These are phyloP conservation scores for Gloeophyllum trabeum DNA, from an alignment of 768 basidiomycete species.

Conservation along the genomic window DNA sequence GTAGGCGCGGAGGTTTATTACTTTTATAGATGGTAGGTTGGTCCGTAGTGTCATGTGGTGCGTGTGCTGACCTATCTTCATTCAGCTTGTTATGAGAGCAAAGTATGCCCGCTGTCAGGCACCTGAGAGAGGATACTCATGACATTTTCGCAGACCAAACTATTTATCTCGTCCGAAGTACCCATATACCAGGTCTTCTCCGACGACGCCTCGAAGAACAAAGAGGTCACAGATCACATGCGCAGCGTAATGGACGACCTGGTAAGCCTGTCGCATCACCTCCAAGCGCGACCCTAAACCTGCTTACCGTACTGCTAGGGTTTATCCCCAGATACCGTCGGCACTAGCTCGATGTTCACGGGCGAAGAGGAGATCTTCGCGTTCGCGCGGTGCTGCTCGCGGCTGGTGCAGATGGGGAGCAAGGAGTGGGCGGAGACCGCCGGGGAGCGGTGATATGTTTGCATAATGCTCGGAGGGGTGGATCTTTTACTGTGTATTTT, in stretches of 20 bases:
- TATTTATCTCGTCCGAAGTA: slow-evolving; percentile 88
- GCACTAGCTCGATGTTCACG: slow-evolving; percentile 81
- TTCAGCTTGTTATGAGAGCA: slow-evolving; percentile 85
- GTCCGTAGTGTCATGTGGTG: neutral
- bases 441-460: slow-evolving; percentile 11
- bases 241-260: slow-evolving; percentile 91
- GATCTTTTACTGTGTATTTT: neutral
- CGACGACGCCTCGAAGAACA: slow-evolving; percentile 36
- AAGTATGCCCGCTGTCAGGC: too few relatives aligned
- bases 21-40: slow-evolving; percentile 81
- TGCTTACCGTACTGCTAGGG: slow-evolving; percentile 58
- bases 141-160: slow-evolving; percentile 75
- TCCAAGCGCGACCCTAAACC: slow-evolving; percentile 1
- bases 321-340: slow-evolving; percentile 63
- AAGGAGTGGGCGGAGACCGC: slow-evolving; percentile 65
- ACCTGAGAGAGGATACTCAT: neutral
- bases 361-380: slow-evolving; percentile 98
- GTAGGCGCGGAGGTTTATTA: slow-evolving; percentile 85
- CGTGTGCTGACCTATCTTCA: slow-evolving; percentile 1
- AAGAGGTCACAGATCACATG: slow-evolving; percentile 71
- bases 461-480: neutral
- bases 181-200: slow-evolving; percentile 88
- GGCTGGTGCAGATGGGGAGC: slow-evolving; percentile 85
- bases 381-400: slow-evolving; percentile 86
- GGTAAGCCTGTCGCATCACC: slow-evolving; percentile 30